Evolutionary conservation across 2,329 filamentous ascomycete species (phyloP).

Genomic region (Ascochyta clinopodiicola): DNA sequence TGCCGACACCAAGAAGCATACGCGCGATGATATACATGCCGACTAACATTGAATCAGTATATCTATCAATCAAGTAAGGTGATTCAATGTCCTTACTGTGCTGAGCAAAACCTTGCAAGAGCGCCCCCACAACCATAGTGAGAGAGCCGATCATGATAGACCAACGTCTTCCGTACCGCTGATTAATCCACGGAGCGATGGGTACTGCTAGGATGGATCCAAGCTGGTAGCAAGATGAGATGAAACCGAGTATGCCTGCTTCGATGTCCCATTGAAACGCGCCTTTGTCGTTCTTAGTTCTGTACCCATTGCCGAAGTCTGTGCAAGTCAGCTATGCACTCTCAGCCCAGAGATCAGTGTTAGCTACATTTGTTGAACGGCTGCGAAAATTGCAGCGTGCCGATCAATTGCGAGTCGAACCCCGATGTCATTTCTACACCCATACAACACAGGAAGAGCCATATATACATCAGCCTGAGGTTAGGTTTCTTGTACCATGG

Average conservation of each 20-base stretch:
- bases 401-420: conserved; percentile 48
- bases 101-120: conserved; percentile 61
- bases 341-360: accelerated
- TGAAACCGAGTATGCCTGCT: conserved; percentile 41
- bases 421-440: conserved; percentile 50
- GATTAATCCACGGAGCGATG: conserved; percentile 41
- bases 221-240: conserved; percentile 46
- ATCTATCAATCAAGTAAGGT: no score
- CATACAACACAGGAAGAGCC: conserved; percentile 47
- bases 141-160: conserved; percentile 64
- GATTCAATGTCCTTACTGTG: conserved; percentile 29
- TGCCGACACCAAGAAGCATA: conserved; percentile 67
- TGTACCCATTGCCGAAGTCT: conserved; percentile 43
- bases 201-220: conserved; percentile 45
- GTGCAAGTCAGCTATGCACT: conserved; percentile 13
- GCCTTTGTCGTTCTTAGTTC: conserved; percentile 9
- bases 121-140: conserved; percentile 65
- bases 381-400: conserved; percentile 44
- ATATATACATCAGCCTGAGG: conserved; percentile 48
- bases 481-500: conserved; percentile 54
- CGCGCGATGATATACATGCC: conserved; percentile 68
- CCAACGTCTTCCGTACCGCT: conserved; percentile 59
- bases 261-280: conserved; percentile 31
- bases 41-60: conserved; percentile 27
- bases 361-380: conserved; percentile 44